Evolutionary conservation across 2,329 filamentous ascomycete genomes (phyloP).

Genomic region (Alternaria hordeiaustralica): DNA sequence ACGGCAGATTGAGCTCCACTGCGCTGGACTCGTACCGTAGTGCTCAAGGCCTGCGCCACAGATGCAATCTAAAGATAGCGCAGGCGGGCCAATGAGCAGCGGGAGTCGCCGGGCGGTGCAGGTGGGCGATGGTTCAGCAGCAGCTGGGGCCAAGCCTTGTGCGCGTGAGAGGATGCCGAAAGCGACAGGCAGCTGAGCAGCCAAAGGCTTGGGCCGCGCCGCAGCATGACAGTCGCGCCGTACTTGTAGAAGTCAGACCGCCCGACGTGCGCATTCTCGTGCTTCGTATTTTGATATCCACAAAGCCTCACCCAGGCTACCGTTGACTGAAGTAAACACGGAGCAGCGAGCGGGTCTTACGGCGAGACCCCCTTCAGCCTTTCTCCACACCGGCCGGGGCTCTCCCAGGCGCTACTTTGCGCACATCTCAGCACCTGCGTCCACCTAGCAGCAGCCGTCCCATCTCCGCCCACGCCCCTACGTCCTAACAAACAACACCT

Average conservation of each 20-base stretch:
- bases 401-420: conserved; percentile 15
- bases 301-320: not conserved
- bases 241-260: not conserved
- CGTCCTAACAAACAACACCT: not conserved
- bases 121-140: not conserved
- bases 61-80: not conserved
- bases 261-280: not conserved
- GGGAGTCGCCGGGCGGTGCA: conserved; percentile 1
- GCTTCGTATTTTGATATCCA: not conserved
- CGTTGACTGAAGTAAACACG: conserved; percentile 2
- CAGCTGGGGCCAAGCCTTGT: not conserved
- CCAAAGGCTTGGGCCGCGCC: not conserved
- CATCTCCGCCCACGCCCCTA: not conserved
- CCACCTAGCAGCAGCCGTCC: not conserved
- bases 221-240: not conserved
- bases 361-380: conserved; percentile 17
- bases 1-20: conserved; percentile 12
- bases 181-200: not conserved
- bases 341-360: conserved; percentile 8
- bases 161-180: not conserved
- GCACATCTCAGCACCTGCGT: conserved; percentile 4
- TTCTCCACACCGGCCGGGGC: conserved; percentile 21
- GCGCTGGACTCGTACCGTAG: not conserved
- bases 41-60: conserved; percentile 10
- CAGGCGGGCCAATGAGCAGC: not conserved